Conservation (phyloP, 2,329 filamentous ascomycete species). For the Nothopassalora personata region DNA sequence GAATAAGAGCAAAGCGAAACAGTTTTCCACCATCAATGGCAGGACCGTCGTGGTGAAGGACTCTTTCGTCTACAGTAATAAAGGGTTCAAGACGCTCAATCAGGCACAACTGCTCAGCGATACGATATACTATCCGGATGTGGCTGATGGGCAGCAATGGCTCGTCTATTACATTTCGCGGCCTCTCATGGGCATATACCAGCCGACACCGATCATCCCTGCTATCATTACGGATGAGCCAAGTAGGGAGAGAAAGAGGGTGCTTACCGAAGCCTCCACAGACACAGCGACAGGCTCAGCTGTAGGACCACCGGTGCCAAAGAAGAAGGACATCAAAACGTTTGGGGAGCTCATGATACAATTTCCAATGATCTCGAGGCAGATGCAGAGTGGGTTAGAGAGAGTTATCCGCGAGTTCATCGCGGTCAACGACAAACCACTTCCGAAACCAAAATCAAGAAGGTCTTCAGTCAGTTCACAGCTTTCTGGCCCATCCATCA, state of each 20-base stretch:
- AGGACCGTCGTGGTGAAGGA: conserved; percentile 93
- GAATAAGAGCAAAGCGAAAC: conserved; percentile 84
- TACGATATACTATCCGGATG: conserved; percentile 80
- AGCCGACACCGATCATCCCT: conserved; percentile 65
- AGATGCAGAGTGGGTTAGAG: conserved; percentile 91
- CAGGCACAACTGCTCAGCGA: conserved; percentile 85
- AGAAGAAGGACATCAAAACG: conserved; percentile 84
- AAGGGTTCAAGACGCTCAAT: conserved; percentile 92
- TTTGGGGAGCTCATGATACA: conserved; percentile 86
- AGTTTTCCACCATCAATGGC: conserved; percentile 88
- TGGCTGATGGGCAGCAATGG: conserved; percentile 88
- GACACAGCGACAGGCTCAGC: conserved; percentile 14
- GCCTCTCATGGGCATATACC: conserved; percentile 77
- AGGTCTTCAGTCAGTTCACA: conserved; percentile 34
- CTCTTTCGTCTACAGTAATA: conserved; percentile 87
- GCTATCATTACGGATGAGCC: conserved; percentile 47
- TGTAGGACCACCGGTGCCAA: conserved; percentile 44
- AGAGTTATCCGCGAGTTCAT: conserved; percentile 85
- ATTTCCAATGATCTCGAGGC: conserved; percentile 91
- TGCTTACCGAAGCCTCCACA: conserved; percentile 27
- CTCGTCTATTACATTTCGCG: conserved; percentile 92
- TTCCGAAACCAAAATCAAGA: conserved; percentile 49
- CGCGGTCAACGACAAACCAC: conserved; percentile 74
- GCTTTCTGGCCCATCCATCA: conserved; percentile 30
- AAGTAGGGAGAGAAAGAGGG: conserved; percentile 29